Base-by-base conservation (phyloP, 2,329 filamentous ascomycete species). In the Escovopsis weberi region DNA sequence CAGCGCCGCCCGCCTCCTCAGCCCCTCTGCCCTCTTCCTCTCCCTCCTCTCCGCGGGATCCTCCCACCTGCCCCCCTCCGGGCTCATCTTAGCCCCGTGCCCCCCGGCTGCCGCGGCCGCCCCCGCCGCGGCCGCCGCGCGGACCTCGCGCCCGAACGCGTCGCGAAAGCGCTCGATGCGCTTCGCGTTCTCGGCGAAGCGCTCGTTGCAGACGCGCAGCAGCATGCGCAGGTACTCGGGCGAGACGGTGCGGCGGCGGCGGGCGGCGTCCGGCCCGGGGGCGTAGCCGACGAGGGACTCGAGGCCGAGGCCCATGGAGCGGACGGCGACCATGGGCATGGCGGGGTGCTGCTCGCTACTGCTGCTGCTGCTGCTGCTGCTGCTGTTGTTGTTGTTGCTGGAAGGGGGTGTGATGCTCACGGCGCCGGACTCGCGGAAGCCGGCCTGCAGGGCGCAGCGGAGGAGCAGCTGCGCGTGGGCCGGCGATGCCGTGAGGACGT, bases 381-480 rank as follows among this genome's bases (percentile, higher is more conserved):
- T 23, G 23, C 23, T 5, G 23, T 3, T 23, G 23, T 3, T 63
- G 59, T 15, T 61, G 10, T 59, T 57, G 2, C 52, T 42, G 2
- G 56, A 50, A 10, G 57, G 44, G 5, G 61, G 52, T 1, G 61
- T 59, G 38, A 85, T 57, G 53, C 81, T 85, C 45, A 93, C 71
- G 40, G 89, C 81, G 15, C 89, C 89, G 45, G 83, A 91, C 63
- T 96, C 89, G 12, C 89, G 79, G 57, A 95, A 95, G 0, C 89
- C 89, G 4, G 86, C 82, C 51, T 79, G 75, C 9, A 89, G 68
- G 2, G 84, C 88, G 37, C 83, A 84, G 10, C 78, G 71, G 12
- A 94, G 72, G 15, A 93, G 69, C 8, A 74, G 68, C 50, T 94
- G 82, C 4, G 89, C 86, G 52, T 89, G 76, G 11, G 73, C 62